Percentiles rank a stretch among this genome's conserved stretches.
These are phyloP conservation scores for Sanghuangporus sanghuang DNA, from an alignment of 1,284 basidiomycete species.

Conservation along the genomic window DNA sequence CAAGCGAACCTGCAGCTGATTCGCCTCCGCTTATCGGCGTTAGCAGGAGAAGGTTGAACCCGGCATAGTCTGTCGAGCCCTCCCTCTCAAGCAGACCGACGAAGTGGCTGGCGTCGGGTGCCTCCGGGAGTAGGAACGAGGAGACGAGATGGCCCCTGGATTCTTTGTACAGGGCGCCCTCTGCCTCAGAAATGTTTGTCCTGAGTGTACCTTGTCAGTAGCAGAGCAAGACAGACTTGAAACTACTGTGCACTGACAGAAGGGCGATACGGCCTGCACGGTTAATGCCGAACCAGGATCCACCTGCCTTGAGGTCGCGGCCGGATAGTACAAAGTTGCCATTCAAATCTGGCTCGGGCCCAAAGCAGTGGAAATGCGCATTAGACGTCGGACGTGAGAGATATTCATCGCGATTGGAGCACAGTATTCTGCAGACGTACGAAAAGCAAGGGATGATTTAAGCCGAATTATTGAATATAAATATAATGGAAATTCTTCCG, in stretches of 20 bases:
- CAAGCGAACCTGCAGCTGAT: slow-evolving; percentile 25
- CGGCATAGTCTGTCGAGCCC: slow-evolving; percentile 45
- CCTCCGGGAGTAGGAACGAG: slow-evolving; percentile 55
- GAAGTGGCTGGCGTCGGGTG: slow-evolving; percentile 35
- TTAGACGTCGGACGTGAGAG: slow-evolving; percentile 59
- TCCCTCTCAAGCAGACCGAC: slow-evolving; percentile 39
- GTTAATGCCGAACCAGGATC: slow-evolving; percentile 74
- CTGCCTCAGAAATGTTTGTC: slow-evolving; percentile 74
- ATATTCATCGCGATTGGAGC: slow-evolving; percentile 72
- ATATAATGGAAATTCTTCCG: background rate
- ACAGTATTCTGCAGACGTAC: slow-evolving; percentile 51
- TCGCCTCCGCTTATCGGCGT: slow-evolving; percentile 31
- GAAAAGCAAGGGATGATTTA: background rate
- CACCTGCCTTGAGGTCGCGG: slow-evolving; percentile 63
- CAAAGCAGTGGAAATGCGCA: slow-evolving; percentile 52
- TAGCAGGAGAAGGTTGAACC: slow-evolving; percentile 69
- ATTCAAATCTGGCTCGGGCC: slow-evolving; percentile 22
- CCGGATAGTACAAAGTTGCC: slow-evolving; percentile 57
- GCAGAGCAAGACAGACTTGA: background rate
- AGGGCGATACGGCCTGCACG: slow-evolving; percentile 60
- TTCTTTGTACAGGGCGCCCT: slow-evolving; percentile 34
- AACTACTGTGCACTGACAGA: slow-evolving; percentile 44
- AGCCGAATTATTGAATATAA: background rate
- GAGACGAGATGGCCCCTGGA: slow-evolving; percentile 66
- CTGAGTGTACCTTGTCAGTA: slow-evolving; percentile 30